Percentiles rank a stretch among this genome's conserved stretches.
Evolutionary conservation across 495 filamentous ascomycete species (phyloP).

Genomic region (Achaetomiella virescens): DNA sequence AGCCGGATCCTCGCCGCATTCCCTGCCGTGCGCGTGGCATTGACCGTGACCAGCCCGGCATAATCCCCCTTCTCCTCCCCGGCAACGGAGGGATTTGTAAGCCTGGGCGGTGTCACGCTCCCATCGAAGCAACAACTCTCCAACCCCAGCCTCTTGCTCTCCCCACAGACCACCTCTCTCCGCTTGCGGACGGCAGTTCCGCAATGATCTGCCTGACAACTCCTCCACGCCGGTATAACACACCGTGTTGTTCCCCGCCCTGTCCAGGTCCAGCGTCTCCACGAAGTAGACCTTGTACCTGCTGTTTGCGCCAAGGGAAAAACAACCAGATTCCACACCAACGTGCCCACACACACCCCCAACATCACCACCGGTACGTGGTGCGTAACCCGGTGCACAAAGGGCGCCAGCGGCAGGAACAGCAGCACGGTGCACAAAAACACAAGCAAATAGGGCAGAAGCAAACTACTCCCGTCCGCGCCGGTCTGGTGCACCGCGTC

Average conservation of each 20-base stretch:
- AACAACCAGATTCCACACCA: constrained; percentile 80
- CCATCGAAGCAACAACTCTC: constrained; percentile 66
- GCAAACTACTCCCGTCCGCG: constrained; percentile 61
- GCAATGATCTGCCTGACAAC: constrained; percentile 60
- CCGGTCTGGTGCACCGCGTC: constrained; percentile 72
- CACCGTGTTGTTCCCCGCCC: constrained; percentile 56
- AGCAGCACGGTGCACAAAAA: constrained; percentile 62
- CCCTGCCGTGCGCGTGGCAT: constrained; percentile 18
- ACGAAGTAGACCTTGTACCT: constrained; percentile 83
- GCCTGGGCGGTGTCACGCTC: neutral
- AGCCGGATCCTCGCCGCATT: constrained; percentile 24
- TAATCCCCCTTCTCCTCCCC: constrained; percentile 46
- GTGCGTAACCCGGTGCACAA: constrained; percentile 78
- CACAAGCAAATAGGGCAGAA: constrained; percentile 65
- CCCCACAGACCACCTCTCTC: constrained; percentile 47
- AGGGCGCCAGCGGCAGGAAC: constrained; percentile 73
- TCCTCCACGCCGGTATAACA: constrained; percentile 65
- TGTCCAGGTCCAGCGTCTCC: constrained; percentile 71
- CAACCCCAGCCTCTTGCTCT: constrained; percentile 38
- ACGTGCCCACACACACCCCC: constrained; percentile 63
- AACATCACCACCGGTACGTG: constrained; percentile 75
- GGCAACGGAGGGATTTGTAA: constrained; percentile 29
- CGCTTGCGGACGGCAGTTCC: constrained; percentile 64
- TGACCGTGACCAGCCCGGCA: constrained; percentile 20
- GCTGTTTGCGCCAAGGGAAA: constrained; percentile 74